Percentiles rank a stretch among this genome's conserved stretches.
phyloP scores from a whole-genome alignment of 1,139 yeast genomes.

The Pichia sp. region DNA sequence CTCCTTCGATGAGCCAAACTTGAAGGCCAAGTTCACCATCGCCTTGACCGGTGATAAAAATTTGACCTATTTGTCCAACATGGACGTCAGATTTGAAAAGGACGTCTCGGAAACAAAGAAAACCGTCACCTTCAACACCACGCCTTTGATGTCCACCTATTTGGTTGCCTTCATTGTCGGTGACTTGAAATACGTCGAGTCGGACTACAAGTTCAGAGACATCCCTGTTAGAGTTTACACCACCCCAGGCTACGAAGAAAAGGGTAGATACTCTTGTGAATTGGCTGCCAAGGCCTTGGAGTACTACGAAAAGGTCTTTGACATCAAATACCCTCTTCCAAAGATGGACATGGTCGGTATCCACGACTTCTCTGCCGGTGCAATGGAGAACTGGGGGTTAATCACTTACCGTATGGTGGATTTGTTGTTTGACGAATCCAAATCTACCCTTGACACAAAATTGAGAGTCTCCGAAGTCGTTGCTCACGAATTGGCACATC shows the following conservation, averaged over 20 bases:
- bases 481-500: constrained; percentile 60
- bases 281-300: constrained; percentile 52
- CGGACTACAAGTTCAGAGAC: constrained; percentile 39
- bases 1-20: constrained; percentile 82
- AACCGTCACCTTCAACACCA: constrained; percentile 43
- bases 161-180: constrained; percentile 58
- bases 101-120: constrained; percentile 41
- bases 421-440: constrained; percentile 45
- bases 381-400: constrained; percentile 62
- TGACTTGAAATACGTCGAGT: constrained; percentile 51
- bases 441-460: constrained; percentile 43
- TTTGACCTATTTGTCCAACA: constrained; percentile 73
- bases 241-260: constrained; percentile 50
- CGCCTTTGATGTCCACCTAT: constrained; percentile 57
- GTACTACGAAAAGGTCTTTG: constrained; percentile 50
- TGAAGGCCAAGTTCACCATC: constrained; percentile 75
- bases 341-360: constrained; percentile 58
- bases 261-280: constrained; percentile 49
- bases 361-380: constrained; percentile 56
- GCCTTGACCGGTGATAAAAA: constrained; percentile 57
- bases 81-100: constrained; percentile 56
- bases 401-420: constrained; percentile 55
- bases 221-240: constrained; percentile 56
- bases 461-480: constrained; percentile 57
- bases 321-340: constrained; percentile 55